Evolutionary conservation across 805 yeast species (phyloP).

Genomic region (Candida namnaoensis): DNA sequence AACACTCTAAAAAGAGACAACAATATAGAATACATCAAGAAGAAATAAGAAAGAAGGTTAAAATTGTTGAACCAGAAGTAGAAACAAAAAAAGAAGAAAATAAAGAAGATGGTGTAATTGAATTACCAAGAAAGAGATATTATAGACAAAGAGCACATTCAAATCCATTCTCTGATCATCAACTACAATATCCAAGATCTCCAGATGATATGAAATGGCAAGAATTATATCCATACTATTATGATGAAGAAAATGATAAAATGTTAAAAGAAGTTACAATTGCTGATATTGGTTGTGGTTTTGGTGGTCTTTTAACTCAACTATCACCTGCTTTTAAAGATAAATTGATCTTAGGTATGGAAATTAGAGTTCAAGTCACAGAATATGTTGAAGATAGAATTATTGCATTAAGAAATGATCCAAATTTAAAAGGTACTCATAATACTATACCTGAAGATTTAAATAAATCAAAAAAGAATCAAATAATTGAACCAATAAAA

Average conservation of each 20-base stretch:
- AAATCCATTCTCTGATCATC: conserved; percentile 94
- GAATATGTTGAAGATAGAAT: conserved; percentile 95
- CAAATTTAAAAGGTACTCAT: conserved; percentile 24
- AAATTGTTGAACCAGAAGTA: conserved; percentile 31
- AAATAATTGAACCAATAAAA: conserved; percentile 8
- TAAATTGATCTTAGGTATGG: conserved; percentile 84
- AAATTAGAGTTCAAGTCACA: conserved; percentile 95
- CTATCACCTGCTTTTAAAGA: conserved; percentile 74
- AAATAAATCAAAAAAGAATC: conserved; percentile 8
- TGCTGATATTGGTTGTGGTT: conserved; percentile 97
- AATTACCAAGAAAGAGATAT: conserved; percentile 75
- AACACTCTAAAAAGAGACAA: conserved; percentile 21
- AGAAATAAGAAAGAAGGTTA: conserved; percentile 35
- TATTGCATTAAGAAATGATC: conserved; percentile 58
- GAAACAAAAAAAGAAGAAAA: background rate
- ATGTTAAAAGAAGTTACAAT: conserved; percentile 60
- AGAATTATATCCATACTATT: conserved; percentile 57
- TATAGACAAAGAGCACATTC: conserved; percentile 98
- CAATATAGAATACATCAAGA: conserved; percentile 38
- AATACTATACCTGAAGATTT: conserved; percentile 14
- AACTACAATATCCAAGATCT: conserved; percentile 73
- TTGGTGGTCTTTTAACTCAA: conserved; percentile 82
- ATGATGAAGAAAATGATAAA: conserved; percentile 28
- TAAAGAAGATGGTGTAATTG: conserved; percentile 18
- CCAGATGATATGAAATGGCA: conserved; percentile 90